phyloP scores from a whole-genome alignment of 116 monocot species.

The Papilionanthe hybrid region DNA sequence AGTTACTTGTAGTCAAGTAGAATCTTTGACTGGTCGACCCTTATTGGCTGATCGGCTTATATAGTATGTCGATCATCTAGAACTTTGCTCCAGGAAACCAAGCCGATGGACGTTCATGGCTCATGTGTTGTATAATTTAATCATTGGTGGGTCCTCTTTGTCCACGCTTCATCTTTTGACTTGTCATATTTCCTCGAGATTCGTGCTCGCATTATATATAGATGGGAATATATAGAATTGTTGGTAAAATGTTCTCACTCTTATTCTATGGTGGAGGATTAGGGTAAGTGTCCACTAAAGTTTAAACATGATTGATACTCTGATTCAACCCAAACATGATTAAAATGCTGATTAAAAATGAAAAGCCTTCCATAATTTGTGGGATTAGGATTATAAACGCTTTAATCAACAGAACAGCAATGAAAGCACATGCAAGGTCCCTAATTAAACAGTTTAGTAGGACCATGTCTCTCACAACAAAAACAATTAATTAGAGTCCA shows the following conservation, averaged over 20 bases:
- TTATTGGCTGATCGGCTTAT: no score
- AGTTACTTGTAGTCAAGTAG: no score
- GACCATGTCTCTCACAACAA: neutral
- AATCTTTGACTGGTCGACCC: no score
- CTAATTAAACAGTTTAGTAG: constrained; percentile 3
- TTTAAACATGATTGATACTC: constrained; percentile 1
- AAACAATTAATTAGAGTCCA: no score
- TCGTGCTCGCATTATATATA: no score
- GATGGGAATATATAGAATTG: neutral
- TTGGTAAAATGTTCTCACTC: constrained; percentile 1
- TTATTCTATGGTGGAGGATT: neutral
- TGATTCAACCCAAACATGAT: neutral
- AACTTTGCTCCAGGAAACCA: no score
- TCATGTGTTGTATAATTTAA: no score
- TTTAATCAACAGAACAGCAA: neutral
- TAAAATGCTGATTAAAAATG: neutral
- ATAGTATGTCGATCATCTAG: no score
- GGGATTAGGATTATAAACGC: neutral
- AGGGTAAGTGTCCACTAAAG: neutral
- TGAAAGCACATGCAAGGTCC: constrained; percentile 7
- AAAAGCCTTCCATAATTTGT: neutral
- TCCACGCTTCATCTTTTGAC: no score
- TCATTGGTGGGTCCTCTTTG: no score
- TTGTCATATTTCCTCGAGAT: no score
- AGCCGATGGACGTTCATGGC: no score